These are phyloP conservation scores for Cladobotryum mycophilum DNA, from an alignment of 2,329 filamentous ascomycete species.

Conservation along the genomic window DNA sequence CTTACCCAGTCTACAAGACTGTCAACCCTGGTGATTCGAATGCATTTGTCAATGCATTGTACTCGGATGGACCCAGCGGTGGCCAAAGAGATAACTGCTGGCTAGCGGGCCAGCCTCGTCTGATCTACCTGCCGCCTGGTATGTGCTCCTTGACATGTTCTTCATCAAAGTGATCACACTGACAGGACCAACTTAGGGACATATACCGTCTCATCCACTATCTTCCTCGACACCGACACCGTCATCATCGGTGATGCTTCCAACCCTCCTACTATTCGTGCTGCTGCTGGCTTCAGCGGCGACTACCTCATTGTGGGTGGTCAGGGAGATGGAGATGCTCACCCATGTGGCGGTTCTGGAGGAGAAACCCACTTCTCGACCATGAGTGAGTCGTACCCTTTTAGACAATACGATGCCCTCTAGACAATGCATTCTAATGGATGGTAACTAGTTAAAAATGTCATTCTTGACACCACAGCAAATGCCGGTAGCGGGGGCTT, in stretches of 20 bases:
- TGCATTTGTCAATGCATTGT: constrained; percentile 9
- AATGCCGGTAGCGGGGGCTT: constrained; percentile 12
- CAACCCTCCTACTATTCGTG: constrained; percentile 64
- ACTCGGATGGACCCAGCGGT: constrained; percentile 13
- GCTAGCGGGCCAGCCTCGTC: constrained; percentile 15
- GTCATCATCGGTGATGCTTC: constrained; percentile 74
- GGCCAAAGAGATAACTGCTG: constrained; percentile 15
- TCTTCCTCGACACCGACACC: constrained; percentile 44
- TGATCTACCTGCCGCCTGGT: constrained; percentile 16
- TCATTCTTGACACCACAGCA: constrained; percentile 15
- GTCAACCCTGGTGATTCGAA: constrained; percentile 9
- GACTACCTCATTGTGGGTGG: constrained; percentile 15
- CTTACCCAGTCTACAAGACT: constrained; percentile 16
- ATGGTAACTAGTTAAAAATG: constrained; percentile 12
- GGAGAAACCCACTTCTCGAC: constrained; percentile 18
- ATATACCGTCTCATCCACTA: constrained; percentile 13
- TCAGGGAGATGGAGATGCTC: constrained; percentile 11
- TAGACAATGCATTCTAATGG: neutral
- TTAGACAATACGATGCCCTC: neutral
- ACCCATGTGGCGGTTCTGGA: constrained; percentile 12
- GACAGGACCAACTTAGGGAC: constrained; percentile 7
- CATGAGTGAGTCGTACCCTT: constrained; percentile 9
- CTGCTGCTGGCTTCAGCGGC: constrained; percentile 59
- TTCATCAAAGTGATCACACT: neutral
- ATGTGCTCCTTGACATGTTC: neutral